A percentile compares a stretch with the other conserved stretches of the same genome.
phyloP scores from a whole-genome alignment of 345 rosid genomes.

The Gynandropsis gynandra region DNA sequence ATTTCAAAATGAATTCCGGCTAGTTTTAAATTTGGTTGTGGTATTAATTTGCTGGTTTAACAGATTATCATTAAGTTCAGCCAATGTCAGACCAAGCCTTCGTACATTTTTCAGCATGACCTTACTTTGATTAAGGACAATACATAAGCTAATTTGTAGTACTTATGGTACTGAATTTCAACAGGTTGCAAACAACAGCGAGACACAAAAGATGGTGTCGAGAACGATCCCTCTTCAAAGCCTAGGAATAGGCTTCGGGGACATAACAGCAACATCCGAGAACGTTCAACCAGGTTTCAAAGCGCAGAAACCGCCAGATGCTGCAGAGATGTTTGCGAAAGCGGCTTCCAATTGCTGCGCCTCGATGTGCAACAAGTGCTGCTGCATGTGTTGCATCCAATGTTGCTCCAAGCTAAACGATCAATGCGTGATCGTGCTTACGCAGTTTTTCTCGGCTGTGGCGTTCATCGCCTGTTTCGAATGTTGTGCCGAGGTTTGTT shows the following conservation, averaged over 20 bases:
- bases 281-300: slow-evolving; percentile 54
- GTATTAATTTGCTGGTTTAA: too few relatives aligned
- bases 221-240: slow-evolving; percentile 31
- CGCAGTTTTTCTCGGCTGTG: slow-evolving; percentile 57
- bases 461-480: slow-evolving; percentile 78
- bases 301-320: slow-evolving; percentile 56
- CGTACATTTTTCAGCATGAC: too few relatives aligned
- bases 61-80: too few relatives aligned
- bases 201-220: slow-evolving; percentile 30
- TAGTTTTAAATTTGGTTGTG: too few relatives aligned
- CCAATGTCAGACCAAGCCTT: too few relatives aligned
- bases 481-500: slow-evolving; percentile 66
- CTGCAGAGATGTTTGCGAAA: slow-evolving; percentile 61
- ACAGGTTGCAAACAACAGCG: slow-evolving; percentile 37
- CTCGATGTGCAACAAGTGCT: slow-evolving; percentile 44
- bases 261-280: slow-evolving; percentile 52
- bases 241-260: slow-evolving; percentile 64
- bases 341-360: slow-evolving; percentile 78
- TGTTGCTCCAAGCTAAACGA: slow-evolving; percentile 63
- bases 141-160: too few relatives aligned
- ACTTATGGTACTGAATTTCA: slow-evolving; percentile 3
- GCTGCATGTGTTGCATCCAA: slow-evolving; percentile 79
- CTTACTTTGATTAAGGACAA: too few relatives aligned
- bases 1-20: too few relatives aligned
- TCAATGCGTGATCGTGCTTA: slow-evolving; percentile 45